These are phyloP conservation scores for Lactifluus echinatus DNA, from an alignment of 768 basidiomycete genomes.

Conservation along the genomic window DNA sequence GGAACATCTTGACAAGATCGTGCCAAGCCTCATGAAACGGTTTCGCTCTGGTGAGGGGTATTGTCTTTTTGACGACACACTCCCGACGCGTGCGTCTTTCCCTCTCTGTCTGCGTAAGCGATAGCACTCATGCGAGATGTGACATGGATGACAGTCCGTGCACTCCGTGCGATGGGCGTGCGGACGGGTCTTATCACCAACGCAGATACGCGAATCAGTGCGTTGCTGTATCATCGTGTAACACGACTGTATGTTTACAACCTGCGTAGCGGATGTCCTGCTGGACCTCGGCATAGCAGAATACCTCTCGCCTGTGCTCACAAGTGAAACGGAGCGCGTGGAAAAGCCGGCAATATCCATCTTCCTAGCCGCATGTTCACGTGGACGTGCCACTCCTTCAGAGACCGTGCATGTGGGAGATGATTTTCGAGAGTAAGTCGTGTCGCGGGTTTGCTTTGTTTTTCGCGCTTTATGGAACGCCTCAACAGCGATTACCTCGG, in stretches of 20 bases:
- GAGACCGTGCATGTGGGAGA: constrained; percentile 69
- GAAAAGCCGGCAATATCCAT: constrained; percentile 62
- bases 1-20: constrained; percentile 44
- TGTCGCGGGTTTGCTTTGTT: background rate
- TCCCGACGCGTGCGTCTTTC: constrained; percentile 35
- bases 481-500: constrained; percentile 55
- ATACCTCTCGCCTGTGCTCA: constrained; percentile 44
- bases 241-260: background rate
- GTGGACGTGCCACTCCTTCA: constrained; percentile 27
- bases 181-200: constrained; percentile 61
- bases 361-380: constrained; percentile 39
- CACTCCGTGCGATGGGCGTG: constrained; percentile 38
- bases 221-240: constrained; percentile 20
- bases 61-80: constrained; percentile 44
- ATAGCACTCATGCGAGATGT: background rate
- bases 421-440: constrained; percentile 50
- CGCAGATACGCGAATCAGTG: constrained; percentile 64
- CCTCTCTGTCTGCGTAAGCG: background rate
- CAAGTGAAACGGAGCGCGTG: constrained; percentile 60
- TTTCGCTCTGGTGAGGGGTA: constrained; percentile 72
- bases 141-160: constrained; percentile 31
- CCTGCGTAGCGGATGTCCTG: constrained; percentile 35
- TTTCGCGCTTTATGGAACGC: background rate
- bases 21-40: constrained; percentile 48
- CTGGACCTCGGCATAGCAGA: constrained; percentile 47